phyloP scores from a whole-genome alignment of 2,329 filamentous ascomycete genomes.

The Penicillium corylophilum region DNA sequence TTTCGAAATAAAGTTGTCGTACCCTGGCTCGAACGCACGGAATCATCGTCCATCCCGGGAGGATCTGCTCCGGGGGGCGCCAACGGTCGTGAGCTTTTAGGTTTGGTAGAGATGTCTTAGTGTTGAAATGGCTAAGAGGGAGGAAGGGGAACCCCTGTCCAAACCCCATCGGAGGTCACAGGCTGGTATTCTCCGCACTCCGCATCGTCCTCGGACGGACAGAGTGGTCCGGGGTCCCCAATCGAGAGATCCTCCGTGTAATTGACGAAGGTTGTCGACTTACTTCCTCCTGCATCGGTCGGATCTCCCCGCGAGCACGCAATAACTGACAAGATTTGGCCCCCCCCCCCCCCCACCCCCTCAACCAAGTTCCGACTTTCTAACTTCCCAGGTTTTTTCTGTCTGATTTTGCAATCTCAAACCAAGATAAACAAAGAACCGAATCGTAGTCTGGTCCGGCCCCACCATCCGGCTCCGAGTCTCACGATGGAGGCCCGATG shows the following conservation, averaged over 20 bases:
- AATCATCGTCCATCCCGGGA: conserved; percentile 10
- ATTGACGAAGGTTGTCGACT: neutral
- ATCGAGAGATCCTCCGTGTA: neutral
- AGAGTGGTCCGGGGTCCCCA: neutral
- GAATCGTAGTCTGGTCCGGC: conserved; percentile 15
- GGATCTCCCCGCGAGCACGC: neutral
- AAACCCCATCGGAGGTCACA: conserved; percentile 3
- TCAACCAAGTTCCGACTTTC: too few relatives aligned
- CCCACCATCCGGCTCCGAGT: conserved; percentile 31
- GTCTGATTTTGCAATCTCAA: neutral
- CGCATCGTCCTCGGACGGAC: conserved; percentile 4
- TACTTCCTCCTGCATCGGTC: neutral
- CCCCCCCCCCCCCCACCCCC: neutral
- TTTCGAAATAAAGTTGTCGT: conserved; percentile 24
- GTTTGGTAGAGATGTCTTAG: neutral
- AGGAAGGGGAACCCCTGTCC: neutral
- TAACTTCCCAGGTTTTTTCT: neutral
- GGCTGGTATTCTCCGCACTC: conserved; percentile 13
- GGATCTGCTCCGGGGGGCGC: conserved; percentile 19
- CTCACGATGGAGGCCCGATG: conserved; percentile 8
- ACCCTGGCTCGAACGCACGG: conserved; percentile 19
- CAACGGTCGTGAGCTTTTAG: conserved; percentile 15
- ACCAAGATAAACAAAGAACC: neutral
- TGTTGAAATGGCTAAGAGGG: neutral
- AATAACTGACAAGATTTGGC: neutral